Percentiles rank a stretch among this genome's conserved stretches.
phyloP scores from a whole-genome alignment of 495 filamentous ascomycete genomes.

The Bacidia gigantensis region DNA sequence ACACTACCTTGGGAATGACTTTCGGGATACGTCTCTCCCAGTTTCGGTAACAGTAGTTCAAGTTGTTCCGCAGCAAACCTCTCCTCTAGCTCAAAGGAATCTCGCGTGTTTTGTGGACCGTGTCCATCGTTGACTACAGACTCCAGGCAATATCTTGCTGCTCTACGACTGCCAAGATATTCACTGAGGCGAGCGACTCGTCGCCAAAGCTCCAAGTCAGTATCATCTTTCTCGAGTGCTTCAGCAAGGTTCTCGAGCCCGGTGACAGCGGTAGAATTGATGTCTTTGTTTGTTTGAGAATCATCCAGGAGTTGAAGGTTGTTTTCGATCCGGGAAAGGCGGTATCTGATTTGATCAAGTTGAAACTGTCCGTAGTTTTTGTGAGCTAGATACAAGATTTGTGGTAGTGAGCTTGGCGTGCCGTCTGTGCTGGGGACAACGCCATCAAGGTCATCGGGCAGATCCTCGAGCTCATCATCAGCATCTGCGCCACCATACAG shows the following conservation, averaged over 20 bases:
- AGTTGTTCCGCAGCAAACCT: constrained; percentile 70
- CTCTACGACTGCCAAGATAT: constrained; percentile 58
- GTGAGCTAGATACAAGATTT: constrained; percentile 81
- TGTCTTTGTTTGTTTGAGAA: not conserved
- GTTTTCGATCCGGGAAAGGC: constrained; percentile 7
- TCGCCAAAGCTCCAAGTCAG: constrained; percentile 90
- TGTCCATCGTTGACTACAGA: constrained; percentile 82
- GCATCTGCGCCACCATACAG: constrained; percentile 42
- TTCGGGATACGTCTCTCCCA: constrained; percentile 62
- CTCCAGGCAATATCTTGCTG: constrained; percentile 79
- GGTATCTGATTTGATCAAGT: constrained; percentile 54
- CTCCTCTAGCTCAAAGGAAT: constrained; percentile 73
- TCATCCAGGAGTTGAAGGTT: not conserved
- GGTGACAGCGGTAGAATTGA: constrained; percentile 2
- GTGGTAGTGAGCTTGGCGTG: constrained; percentile 65
- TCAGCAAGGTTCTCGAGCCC: constrained; percentile 50
- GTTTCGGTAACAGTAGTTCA: constrained; percentile 45
- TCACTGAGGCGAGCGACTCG: constrained; percentile 64
- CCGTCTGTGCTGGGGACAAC: constrained; percentile 43
- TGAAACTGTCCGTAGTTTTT: constrained; percentile 90
- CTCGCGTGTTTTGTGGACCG: constrained; percentile 51
- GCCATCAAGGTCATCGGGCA: constrained; percentile 30
- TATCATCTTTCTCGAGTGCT: constrained; percentile 78
- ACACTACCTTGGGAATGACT: constrained; percentile 38
- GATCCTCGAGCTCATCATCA: constrained; percentile 24